Evolutionary conservation across 306 rosid species (phyloP), one percentile per base, ranked within the genome.

Genomic region (Trichosanthes cucumerina): DNA sequence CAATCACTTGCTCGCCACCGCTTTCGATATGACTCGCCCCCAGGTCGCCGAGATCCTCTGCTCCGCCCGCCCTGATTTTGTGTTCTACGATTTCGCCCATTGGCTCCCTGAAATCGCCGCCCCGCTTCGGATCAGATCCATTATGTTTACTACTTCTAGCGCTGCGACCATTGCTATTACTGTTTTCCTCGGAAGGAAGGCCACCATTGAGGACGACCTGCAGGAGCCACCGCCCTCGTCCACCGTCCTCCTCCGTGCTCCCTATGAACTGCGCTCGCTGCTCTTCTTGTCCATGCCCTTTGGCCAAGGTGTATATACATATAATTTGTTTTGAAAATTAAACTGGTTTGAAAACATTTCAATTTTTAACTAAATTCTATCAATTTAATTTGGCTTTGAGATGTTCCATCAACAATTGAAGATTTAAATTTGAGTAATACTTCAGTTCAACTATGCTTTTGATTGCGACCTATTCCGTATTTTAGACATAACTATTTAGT

Each of bases 201-300:
- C 82, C 0, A 87, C 82, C 12, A 65, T 69, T n/a, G 81, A 21
- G 76, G 89, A 87, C 21, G 93, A 89, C 2, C 53, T 89, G 0
- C 23, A 73, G 24, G 60, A 74, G 0, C 84, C 85, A 7, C 97
- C 92, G 0, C 19, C 94, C 0, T 88, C 92, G 7, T 38, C 87
- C 14, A 86, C 82, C 46, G 54, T 88, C 0, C 81, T 89, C 7
- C 85, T 88, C 9, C 83, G 57, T 1, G 92, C 80, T 2, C 86
- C 81, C 2, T 21, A 77, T 0, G 92, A 90, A 73, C 69, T 79
- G 14, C 62, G 21, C 1, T 23, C 80, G 0, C 11, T 88, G 24
- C 33, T 66, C 65, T 85, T 86, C 65, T 23, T 88, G 4, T 39
- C 84, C 6, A 12, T 13, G 2, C 87, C 90, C 2, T 87, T 76